phyloP scores from a whole-genome alignment of 2,329 filamentous ascomycete species.

The Alternaria dauci region DNA sequence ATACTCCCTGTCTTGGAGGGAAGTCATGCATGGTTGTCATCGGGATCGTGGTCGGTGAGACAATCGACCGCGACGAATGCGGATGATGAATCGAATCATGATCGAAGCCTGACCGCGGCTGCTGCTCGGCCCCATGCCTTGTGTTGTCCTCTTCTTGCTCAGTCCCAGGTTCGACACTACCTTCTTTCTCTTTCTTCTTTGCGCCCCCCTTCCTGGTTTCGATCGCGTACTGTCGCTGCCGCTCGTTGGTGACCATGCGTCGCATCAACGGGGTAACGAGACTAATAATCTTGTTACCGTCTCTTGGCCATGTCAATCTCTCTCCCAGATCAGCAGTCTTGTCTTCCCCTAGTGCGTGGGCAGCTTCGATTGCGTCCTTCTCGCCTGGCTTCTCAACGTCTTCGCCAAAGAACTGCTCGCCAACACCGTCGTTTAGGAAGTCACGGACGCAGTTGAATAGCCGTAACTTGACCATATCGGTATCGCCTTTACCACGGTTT shows the following conservation, averaged over 20 bases:
- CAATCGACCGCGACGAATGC: conserved; percentile 3
- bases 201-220: conserved; percentile 62
- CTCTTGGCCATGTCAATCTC: conserved; percentile 62
- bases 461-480: conserved; percentile 64
- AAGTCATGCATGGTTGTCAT: background rate
- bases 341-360: conserved; percentile 52
- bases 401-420: conserved; percentile 61
- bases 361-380: conserved; percentile 45
- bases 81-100: conserved; percentile 11
- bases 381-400: conserved; percentile 43
- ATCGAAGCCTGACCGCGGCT: conserved; percentile 20
- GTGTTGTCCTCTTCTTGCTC: conserved; percentile 13
- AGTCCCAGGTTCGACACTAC: conserved; percentile 26
- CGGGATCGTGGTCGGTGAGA: conserved; percentile 2
- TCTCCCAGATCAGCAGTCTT: conserved; percentile 43
- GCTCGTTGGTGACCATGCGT: conserved; percentile 68
- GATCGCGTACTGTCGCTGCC: conserved; percentile 65
- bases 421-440: conserved; percentile 61
- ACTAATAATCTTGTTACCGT: conserved; percentile 64
- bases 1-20: background rate
- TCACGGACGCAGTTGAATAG: conserved; percentile 65
- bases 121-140: conserved; percentile 20
- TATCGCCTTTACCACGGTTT: conserved; percentile 63
- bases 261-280: conserved; percentile 65
- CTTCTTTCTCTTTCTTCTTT: conserved; percentile 44